Evolutionary conservation across 306 rosid species (phyloP).

Genomic region (Cicer judaicum): DNA sequence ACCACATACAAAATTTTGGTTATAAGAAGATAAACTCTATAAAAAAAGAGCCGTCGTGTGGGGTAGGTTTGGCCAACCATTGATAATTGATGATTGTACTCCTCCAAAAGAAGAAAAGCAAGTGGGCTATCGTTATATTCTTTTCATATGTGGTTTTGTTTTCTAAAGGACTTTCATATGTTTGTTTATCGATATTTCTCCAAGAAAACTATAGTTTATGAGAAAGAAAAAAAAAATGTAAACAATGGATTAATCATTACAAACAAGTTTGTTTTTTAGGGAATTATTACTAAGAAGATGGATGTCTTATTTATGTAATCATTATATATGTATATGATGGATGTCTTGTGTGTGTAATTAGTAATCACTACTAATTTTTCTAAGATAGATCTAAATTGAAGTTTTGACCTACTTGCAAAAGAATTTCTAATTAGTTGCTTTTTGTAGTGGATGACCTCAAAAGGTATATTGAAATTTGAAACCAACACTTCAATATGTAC

Average conservation of each 20-base stretch:
- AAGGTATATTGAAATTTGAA: too few relatives aligned
- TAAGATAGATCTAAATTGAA: not conserved
- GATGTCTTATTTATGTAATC: not conserved
- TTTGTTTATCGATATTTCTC: conserved; percentile 7
- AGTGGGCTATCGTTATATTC: conserved; percentile 40
- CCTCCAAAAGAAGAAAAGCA: conserved; percentile 5
- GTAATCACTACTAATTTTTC: too few relatives aligned
- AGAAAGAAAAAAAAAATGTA: not conserved
- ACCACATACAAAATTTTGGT: not conserved
- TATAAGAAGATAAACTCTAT: not conserved
- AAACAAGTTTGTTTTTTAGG: not conserved
- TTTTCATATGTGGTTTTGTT: conserved; percentile 31
- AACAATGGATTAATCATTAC: conserved; percentile 1
- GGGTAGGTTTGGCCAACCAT: conserved; percentile 9
- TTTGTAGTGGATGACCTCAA: too few relatives aligned
- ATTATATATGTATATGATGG: too few relatives aligned
- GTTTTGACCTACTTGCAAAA: too few relatives aligned
- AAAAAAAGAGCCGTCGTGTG: not conserved
- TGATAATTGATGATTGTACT: conserved; percentile 2
- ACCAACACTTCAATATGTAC: too few relatives aligned
- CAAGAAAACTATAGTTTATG: not conserved
- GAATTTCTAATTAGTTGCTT: too few relatives aligned
- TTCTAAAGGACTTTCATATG: not conserved
- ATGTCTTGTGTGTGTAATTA: too few relatives aligned
- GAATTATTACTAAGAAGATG: not conserved